These are phyloP conservation scores for Picea mariana DNA, from an alignment of 83 land plant species.

Conservation along the genomic window DNA sequence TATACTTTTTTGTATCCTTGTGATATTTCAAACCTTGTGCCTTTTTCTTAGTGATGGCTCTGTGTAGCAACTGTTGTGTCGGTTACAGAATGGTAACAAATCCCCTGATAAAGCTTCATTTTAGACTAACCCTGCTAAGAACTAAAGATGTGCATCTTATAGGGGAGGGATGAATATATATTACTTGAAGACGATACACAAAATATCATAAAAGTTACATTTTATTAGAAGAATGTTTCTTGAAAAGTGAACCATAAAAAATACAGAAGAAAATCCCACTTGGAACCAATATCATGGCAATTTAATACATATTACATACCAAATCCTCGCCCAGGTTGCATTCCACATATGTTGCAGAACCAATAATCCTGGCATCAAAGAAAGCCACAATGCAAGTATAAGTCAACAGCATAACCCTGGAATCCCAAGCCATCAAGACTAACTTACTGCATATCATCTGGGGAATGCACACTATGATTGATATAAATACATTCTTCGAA, in stretches of 20 bases:
- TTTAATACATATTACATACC: neutral
- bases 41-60: too few relatives aligned
- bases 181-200: neutral
- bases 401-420: neutral
- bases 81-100: too few relatives aligned
- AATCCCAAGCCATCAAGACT: neutral
- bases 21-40: too few relatives aligned
- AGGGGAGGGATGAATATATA: neutral
- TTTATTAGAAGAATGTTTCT: neutral
- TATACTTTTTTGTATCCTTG: too few relatives aligned
- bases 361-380: conserved; percentile 15
- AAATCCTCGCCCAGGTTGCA: conserved; percentile 24
- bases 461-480: neutral
- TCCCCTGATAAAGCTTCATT: neutral
- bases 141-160: too few relatives aligned
- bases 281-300: neutral
- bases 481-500: neutral
- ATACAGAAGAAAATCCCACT: neutral
- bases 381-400: conserved; percentile 2
- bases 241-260: neutral
- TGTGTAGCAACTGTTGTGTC: too few relatives aligned
- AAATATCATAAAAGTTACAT: too few relatives aligned
- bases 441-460: neutral
- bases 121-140: neutral
- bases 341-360: conserved; percentile 21